These are phyloP conservation scores for Pythium rishiriense DNA, from an alignment of 352 stramenopile genomes.

Conservation along the genomic window DNA sequence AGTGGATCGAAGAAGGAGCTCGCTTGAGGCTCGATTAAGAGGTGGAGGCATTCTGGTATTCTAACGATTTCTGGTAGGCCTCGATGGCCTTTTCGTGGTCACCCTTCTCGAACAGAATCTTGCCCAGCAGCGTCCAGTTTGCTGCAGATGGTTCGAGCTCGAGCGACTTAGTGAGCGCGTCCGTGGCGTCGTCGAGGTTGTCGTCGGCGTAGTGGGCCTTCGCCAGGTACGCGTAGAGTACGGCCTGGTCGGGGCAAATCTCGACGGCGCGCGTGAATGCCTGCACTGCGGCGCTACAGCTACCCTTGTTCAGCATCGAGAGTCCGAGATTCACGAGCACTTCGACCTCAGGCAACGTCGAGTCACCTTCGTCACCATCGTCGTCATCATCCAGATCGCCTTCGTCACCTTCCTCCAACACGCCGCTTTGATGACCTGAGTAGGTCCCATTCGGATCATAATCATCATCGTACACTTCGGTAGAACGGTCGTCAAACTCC, in stretches of 20 bases:
- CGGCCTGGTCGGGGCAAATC: slow-evolving; percentile 69
- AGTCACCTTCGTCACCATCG: slow-evolving; percentile 66
- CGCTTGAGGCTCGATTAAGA: neutral
- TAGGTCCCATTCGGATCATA: slow-evolving; percentile 1
- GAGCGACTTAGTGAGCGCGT: slow-evolving; percentile 62
- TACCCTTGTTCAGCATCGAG: slow-evolving; percentile 84
- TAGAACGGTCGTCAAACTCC: slow-evolving; percentile 35
- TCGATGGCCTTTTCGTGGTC: slow-evolving; percentile 86
- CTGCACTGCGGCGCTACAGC: slow-evolving; percentile 70
- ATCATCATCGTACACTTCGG: slow-evolving; percentile 24
- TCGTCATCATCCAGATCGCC: slow-evolving; percentile 30
- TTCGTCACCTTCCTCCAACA: slow-evolving; percentile 28
- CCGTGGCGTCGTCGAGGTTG: slow-evolving; percentile 76
- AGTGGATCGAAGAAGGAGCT: no score
- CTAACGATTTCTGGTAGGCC: slow-evolving; percentile 82
- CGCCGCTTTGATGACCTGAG: neutral
- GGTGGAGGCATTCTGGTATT: slow-evolving; percentile 28
- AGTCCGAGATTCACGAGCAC: slow-evolving; percentile 80
- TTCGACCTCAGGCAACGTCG: slow-evolving; percentile 72
- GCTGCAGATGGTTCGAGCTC: slow-evolving; percentile 76
- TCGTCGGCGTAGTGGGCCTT: slow-evolving; percentile 84
- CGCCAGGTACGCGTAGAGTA: slow-evolving; percentile 78
- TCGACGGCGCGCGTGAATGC: slow-evolving; percentile 84
- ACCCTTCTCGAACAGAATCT: slow-evolving; percentile 88
- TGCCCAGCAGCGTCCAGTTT: slow-evolving; percentile 82